Conservation (phyloP, 2,329 filamentous ascomycete species). For the Dothiorella sarmentorum region DNA sequence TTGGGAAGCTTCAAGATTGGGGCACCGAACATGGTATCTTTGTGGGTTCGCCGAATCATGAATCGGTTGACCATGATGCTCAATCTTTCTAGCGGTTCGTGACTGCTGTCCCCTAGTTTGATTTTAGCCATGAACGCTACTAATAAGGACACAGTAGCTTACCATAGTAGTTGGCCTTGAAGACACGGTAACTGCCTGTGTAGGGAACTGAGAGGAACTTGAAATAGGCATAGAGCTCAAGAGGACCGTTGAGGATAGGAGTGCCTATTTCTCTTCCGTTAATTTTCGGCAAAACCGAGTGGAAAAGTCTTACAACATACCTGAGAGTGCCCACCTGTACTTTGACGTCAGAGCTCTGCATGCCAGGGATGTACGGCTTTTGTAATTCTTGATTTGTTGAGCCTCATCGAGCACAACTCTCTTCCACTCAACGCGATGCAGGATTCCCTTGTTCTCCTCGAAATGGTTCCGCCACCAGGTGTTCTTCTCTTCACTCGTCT, state of each 20-base stretch:
- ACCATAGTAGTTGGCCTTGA: conserved; percentile 45
- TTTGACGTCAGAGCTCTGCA: conserved; percentile 41
- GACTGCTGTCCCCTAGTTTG: conserved; percentile 4
- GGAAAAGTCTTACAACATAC: conserved; percentile 39
- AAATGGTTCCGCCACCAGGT: conserved; percentile 36
- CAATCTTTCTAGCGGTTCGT: conserved; percentile 35
- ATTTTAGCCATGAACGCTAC: background rate
- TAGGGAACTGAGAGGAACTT: conserved; percentile 43
- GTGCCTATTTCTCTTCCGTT: background rate
- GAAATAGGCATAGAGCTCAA: conserved; percentile 42
- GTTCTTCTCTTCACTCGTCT: conserved; percentile 39
- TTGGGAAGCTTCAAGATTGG: conserved; percentile 54
- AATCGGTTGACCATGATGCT: conserved; percentile 41
- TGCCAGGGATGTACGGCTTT: conserved; percentile 41
- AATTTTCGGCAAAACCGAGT: conserved; percentile 26
- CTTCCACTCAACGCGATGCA: conserved; percentile 38
- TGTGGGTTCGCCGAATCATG: conserved; percentile 56
- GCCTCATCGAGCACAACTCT: conserved; percentile 58
- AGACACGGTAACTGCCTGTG: conserved; percentile 40
- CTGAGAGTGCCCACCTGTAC: conserved; percentile 44
- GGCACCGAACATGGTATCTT: conserved; percentile 50
- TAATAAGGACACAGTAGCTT: conserved; percentile 19
- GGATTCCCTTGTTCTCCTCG: conserved; percentile 27
- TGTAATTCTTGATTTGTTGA: conserved; percentile 53
- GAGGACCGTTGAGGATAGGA: conserved; percentile 24